Conservation (phyloP, 1,139 yeast species). For the Yamadazyma triangularis region DNA sequence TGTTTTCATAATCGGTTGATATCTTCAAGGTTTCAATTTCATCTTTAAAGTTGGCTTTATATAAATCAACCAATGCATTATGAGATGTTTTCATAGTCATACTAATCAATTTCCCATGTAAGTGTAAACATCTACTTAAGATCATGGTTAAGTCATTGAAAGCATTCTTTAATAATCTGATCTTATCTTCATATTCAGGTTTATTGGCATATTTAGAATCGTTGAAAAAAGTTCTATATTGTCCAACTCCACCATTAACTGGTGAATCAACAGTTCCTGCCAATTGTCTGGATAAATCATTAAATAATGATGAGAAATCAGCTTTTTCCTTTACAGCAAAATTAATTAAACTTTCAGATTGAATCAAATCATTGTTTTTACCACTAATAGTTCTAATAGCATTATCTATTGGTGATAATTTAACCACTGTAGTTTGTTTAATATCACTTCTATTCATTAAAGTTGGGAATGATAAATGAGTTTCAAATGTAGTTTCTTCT, state of each 20-base stretch:
- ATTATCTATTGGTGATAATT: slow-evolving; percentile 80
- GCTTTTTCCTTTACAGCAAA: slow-evolving; percentile 53
- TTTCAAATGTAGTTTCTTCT: slow-evolving; percentile 78
- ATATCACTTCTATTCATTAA: slow-evolving; percentile 83
- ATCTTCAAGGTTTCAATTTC: slow-evolving; percentile 51
- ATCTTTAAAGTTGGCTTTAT: slow-evolving; percentile 60
- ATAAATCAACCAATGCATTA: slow-evolving; percentile 59
- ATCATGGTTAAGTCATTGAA: slow-evolving; percentile 68
- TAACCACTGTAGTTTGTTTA: slow-evolving; percentile 44
- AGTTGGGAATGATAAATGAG: slow-evolving; percentile 78
- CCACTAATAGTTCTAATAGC: slow-evolving; percentile 65
- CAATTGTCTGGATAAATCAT: slow-evolving; percentile 70
- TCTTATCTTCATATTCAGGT: slow-evolving; percentile 41
- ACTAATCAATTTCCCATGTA: slow-evolving; percentile 69
- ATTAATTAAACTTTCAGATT: slow-evolving; percentile 60
- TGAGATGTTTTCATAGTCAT: slow-evolving; percentile 58
- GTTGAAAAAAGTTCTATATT: slow-evolving; percentile 66
- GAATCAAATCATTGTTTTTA: slow-evolving; percentile 70
- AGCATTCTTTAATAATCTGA: slow-evolving; percentile 51
- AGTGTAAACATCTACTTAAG: slow-evolving; percentile 59
- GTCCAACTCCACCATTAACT: slow-evolving; percentile 88
- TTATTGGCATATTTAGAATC: slow-evolving; percentile 35
- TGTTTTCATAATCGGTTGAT: slow-evolving; percentile 28
- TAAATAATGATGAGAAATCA: slow-evolving; percentile 47
- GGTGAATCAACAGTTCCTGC: slow-evolving; percentile 92